These are phyloP conservation scores for Penicillium macrosclerotiorum DNA, from an alignment of 495 filamentous ascomycete genomes.

Conservation along the genomic window DNA sequence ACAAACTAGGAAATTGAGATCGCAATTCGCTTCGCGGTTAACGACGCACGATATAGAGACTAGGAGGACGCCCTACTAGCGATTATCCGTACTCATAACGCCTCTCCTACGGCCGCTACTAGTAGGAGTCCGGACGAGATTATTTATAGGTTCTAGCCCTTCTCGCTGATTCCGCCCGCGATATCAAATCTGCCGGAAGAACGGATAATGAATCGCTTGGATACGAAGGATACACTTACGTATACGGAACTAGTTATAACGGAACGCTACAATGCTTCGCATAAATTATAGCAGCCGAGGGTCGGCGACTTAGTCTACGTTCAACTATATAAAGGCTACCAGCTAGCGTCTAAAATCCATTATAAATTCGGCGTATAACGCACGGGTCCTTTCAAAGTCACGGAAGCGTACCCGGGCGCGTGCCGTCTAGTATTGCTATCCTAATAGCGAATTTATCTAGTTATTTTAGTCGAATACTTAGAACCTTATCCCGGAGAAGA, in stretches of 20 bases:
- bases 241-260: neutral
- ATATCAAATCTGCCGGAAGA: neutral
- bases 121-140: neutral
- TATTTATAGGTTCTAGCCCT: neutral
- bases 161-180: neutral
- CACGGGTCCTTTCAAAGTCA: neutral
- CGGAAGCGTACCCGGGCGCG: too few relatives aligned
- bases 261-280: neutral
- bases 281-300: neutral
- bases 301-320: neutral
- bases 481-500: too few relatives aligned
- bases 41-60: too few relatives aligned
- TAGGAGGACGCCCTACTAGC: too few relatives aligned
- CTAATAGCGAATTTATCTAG: too few relatives aligned
- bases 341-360: neutral
- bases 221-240: neutral
- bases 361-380: neutral
- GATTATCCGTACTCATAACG: neutral
- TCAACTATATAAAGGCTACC: neutral
- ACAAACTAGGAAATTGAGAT: too few relatives aligned
- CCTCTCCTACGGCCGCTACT: neutral
- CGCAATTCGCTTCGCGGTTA: too few relatives aligned
- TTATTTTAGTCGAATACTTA: too few relatives aligned
- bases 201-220: neutral
- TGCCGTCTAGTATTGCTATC: too few relatives aligned